Evolutionary conservation across 225 moss, liverwort and hornwort genomes (phyloP), one percentile per base, ranked within the genome.

Genomic region (Pleurozium schreberi): DNA sequence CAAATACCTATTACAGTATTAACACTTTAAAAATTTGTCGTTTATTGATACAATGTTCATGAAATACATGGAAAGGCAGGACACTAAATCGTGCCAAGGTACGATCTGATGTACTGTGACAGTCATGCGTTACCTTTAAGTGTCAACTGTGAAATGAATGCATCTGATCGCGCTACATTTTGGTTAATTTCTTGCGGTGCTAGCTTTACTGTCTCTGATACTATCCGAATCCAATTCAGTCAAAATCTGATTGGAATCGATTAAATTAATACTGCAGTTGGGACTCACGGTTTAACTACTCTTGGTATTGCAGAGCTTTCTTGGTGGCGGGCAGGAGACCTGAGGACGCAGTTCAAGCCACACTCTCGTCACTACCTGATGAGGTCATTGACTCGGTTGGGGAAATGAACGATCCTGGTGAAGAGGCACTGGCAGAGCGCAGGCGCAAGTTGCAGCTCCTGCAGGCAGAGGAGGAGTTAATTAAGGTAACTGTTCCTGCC

Each of bases 351-450:
- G 96, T 99, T 92, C 96, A 99, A 94, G 96, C 97, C 61, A 95
- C 97, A 71, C 95, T 97, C n/a, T 99, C 99, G 71, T 99, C 97
- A 43, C 93, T 99, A 70, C 99, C 99, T 88, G 97, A 96, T 88
- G 95, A 97, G 91, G 97, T 99, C 86, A 96, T 99, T 82, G 99
- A 95, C 88, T 99, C 99, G 64, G 95, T 99, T 73, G 97, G 96
- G 73, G 95, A 92, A 73, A 86, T 85, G 71, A 38, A 91, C 84
- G 90, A 89, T 83, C 91, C 95, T 89, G 89, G 93, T 83, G 97
- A 96, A 86, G 97, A 99, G 88, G 94, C 95, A 78, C 88, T 99
- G 30, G 95, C 95, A 89, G 99, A 97, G 92, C 95, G 97, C 87
- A 96, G 95, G 87, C 97, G 99, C 92, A 99, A 95, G 93, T 93